These are phyloP conservation scores for Solanum arcanum DNA, from an alignment of 257 asterid species.

Conservation along the genomic window DNA sequence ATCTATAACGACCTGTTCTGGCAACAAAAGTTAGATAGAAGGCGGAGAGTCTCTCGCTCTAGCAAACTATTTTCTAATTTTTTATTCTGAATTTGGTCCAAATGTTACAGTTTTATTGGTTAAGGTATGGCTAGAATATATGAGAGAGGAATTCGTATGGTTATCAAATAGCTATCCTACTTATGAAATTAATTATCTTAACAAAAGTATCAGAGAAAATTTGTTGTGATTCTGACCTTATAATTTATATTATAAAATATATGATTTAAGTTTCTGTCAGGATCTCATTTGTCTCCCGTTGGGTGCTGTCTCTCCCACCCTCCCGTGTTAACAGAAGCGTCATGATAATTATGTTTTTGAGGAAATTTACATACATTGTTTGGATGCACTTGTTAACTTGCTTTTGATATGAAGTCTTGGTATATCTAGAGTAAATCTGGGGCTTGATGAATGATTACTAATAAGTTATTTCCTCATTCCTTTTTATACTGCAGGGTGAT, in stretches of 20 bases:
- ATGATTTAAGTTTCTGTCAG: background rate
- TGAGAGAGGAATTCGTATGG: background rate
- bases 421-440: background rate
- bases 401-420: background rate
- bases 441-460: conserved; percentile 1
- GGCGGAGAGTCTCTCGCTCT: background rate
- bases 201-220: background rate
- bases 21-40: background rate
- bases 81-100: background rate
- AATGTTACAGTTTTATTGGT: background rate
- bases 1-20: background rate
- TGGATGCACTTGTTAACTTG: background rate
- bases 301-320: background rate
- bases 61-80: background rate
- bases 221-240: background rate
- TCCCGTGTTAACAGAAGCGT: background rate
- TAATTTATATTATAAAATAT: background rate
- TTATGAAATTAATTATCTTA: background rate
- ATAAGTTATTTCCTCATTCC: conserved; percentile 1
- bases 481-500: conserved; percentile 43
- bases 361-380: background rate
- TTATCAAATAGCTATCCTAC: background rate
- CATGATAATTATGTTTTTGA: background rate
- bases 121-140: background rate
- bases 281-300: background rate